Base-by-base conservation (phyloP, 805 yeast species). In the Candida ortonii region DNA sequence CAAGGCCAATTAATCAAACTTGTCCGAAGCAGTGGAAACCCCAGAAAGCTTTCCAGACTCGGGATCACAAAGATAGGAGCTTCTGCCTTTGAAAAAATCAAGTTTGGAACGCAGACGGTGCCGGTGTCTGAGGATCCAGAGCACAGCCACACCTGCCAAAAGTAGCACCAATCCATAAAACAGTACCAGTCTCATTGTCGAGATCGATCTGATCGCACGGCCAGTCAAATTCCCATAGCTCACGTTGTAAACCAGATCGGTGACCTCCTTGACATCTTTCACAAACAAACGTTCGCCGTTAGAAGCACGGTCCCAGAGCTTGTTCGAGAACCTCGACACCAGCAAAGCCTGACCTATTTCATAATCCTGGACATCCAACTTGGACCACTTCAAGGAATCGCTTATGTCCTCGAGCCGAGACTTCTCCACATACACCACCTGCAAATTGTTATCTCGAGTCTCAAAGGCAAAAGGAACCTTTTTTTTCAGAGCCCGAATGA, bases 311-410 rank as follows among this genome's bases (percentile, higher is more conserved):
- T 51, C 50, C 59, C 60, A 55, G 22, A 38, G 54, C 6, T 28
- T 30, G 16, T 44, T 38, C 6, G 41, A 48, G 39, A 53, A 68
- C 43, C 68, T 68, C 20, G 67, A 60, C 3, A 80, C 57, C 2
- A 84, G 55, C 2, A 84, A 49, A 0, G 75, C 63, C 52, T 82
- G 85, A 5, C 89, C 90, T 2, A 60, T 52, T 7, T 55, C 40
- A 42, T 62, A 68, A 0, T 49, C 35, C n/a, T 52, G 46, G 2
- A 57, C 43, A 24, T 64, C 52, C 4, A 59, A 7, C 19, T 63
- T 52, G 10, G 62, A 59, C 73, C 78, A 70, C 8, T 43, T 50
- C 35, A 49, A 40, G 10, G 42, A 26, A 26, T 61, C 49, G 1
- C 34, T 31, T 7, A 52, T 28, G 2, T 33, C 11, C 3, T 35